Base-by-base conservation (phyloP, 106 monocot species). In the Chionographis japonica region DNA sequence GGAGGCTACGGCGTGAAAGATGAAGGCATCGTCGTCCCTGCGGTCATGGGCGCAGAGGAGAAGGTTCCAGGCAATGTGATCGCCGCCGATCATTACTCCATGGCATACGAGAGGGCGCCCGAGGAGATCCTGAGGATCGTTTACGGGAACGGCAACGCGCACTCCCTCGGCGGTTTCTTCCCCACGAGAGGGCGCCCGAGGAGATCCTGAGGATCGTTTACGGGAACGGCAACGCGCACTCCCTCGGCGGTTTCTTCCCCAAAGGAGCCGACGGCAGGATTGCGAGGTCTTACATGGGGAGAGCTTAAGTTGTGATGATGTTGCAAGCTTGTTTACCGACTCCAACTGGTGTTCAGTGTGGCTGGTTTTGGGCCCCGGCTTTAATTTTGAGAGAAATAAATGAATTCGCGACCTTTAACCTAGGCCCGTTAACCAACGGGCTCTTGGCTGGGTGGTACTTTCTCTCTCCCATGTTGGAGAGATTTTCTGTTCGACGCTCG, bases 191-290 rank as follows among this genome's bases (percentile, higher is more conserved):
- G 36, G 77, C 84, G 3, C 89, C 86, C 12, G 27, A 62, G 43
- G 86, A 93, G 76, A 80, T 93, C n/a, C 74, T 89, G 15, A 67
- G 73, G 62, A 72, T 93, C 13, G 86, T 86, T 64, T 93, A 93
- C 20, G 89, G 83, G 0, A 75, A 42, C 9, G 89, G 89, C 2
- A 55, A 37, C 52, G 84, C 49, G 14, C 19, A 54, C 7, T 17
- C 0, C n/a, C 76, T 79, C 1, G 89, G 86, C 2, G 93, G 89
- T 6, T 89, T 93, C 83, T 81, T 70, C 50, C 93, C 93, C 2
- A 27, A 63, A 9, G 89, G 89, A 11, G 86, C 71, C 12, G 36
- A 56, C 15, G 89, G 86, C 0, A 35, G 12, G 13, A 84, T 93
- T 8, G 89, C 89, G n/a, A 63, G 43, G 16, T 39, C 54, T 27